Evolutionary conservation across 1,139 yeast genomes (phyloP).

Genomic region (Saccharomycopsis crataegensis): DNA sequence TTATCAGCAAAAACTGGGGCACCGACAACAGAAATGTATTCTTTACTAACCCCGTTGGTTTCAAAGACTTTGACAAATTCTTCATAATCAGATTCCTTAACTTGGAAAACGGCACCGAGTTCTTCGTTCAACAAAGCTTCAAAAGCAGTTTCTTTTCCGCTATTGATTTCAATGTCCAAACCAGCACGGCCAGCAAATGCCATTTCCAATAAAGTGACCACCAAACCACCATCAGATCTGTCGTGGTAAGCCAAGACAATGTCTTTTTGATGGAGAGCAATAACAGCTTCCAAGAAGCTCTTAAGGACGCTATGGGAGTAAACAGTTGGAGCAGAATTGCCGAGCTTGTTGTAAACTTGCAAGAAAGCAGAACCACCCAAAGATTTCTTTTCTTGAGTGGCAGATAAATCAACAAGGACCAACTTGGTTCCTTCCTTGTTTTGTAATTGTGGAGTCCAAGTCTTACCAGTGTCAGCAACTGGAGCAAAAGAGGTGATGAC

Average conservation of each 20-base stretch:
- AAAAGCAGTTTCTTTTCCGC: constrained; percentile 31
- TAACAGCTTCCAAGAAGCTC: constrained; percentile 60
- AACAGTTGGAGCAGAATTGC: constrained; percentile 77
- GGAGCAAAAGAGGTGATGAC: constrained; percentile 89
- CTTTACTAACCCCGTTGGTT: constrained; percentile 50
- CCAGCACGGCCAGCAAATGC: constrained; percentile 96
- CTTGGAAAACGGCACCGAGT: constrained; percentile 94
- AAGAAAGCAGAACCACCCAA: constrained; percentile 95
- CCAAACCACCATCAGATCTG: constrained; percentile 93
- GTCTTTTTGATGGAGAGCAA: constrained; percentile 59
- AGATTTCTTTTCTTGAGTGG: constrained; percentile 41
- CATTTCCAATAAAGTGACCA: constrained; percentile 86
- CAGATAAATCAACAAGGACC: constrained; percentile 76
- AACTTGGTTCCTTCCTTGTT: constrained; percentile 47
- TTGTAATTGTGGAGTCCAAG: constrained; percentile 90
- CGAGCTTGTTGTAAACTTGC: constrained; percentile 86
- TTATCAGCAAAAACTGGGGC: constrained; percentile 41
- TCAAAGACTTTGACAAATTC: constrained; percentile 49
- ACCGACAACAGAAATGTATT: constrained; percentile 58
- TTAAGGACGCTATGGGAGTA: constrained; percentile 59
- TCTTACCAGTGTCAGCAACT: constrained; percentile 72
- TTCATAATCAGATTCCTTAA: constrained; percentile 44
- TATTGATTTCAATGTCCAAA: constrained; percentile 38
- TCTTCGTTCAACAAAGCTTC: constrained; percentile 83
- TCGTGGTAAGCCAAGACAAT: constrained; percentile 88